Conservation (phyloP, 805 yeast genomes). For the Suhomyces vadensis region DNA sequence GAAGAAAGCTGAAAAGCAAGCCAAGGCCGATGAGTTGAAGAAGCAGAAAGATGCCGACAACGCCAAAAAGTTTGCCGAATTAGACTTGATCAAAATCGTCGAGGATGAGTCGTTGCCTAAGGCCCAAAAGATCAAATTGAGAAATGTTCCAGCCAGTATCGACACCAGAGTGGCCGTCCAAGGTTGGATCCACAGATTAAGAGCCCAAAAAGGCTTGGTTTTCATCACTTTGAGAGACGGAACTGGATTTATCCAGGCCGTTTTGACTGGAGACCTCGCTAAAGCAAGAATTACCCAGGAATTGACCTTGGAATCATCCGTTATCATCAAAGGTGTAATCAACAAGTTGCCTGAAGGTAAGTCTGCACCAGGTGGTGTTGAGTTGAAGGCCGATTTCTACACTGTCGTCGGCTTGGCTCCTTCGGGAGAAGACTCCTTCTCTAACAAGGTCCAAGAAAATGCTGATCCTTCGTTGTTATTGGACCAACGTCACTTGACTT, state of each 20-base stretch:
- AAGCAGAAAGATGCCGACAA: slow-evolving; percentile 59
- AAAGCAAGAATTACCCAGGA: slow-evolving; percentile 81
- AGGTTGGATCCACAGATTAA: slow-evolving; percentile 97
- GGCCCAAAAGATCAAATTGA: slow-evolving; percentile 69
- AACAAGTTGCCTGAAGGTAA: slow-evolving; percentile 92
- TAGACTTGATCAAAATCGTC: slow-evolving; percentile 66
- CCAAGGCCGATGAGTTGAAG: slow-evolving; percentile 59
- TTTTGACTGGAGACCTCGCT: slow-evolving; percentile 88
- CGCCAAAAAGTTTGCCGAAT: slow-evolving; percentile 72
- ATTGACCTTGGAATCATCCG: slow-evolving; percentile 85
- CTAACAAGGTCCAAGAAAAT: slow-evolving; percentile 90
- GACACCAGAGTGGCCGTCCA: slow-evolving; percentile 73
- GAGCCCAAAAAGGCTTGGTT: slow-evolving; percentile 88
- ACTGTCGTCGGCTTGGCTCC: slow-evolving; percentile 92
- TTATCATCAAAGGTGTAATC: slow-evolving; percentile 77
- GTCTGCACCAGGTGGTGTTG: slow-evolving; percentile 97
- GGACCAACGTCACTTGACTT: slow-evolving; percentile 93
- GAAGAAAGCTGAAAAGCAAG: slow-evolving; percentile 73
- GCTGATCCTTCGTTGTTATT: slow-evolving; percentile 91
- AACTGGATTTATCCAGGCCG: slow-evolving; percentile 84
- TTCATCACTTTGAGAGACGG: slow-evolving; percentile 96
- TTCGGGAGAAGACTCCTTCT: slow-evolving; percentile 90
- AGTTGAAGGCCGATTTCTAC: slow-evolving; percentile 86
- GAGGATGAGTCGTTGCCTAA: slow-evolving; percentile 74
- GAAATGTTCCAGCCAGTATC: slow-evolving; percentile 51